Evolutionary conservation across 768 basidiomycete genomes (phyloP).

Genomic region (Hebeloma cylindrosporum): DNA sequence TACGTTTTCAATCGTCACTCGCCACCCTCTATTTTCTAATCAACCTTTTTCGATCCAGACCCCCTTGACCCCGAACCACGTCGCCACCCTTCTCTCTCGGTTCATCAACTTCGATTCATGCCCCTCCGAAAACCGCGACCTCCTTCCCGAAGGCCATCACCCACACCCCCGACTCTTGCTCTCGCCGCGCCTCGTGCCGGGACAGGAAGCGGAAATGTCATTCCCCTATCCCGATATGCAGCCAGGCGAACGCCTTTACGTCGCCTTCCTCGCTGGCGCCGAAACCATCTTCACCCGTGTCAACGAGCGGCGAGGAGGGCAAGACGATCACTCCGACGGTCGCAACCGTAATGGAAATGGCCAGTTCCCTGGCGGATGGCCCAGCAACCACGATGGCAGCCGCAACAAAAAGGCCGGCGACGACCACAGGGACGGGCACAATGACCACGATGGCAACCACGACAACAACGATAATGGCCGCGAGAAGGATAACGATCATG

Average conservation of each 20-base stretch:
- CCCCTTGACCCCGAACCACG: constrained; percentile 40
- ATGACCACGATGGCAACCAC: constrained; percentile 1
- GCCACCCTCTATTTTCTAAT: background rate
- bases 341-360: background rate
- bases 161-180: constrained; percentile 27
- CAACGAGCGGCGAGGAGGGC: constrained; percentile 13
- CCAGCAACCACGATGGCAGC: background rate
- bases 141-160: constrained; percentile 31
- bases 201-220: constrained; percentile 21
- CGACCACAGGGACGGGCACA: no score
- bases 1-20: constrained; percentile 16
- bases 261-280: constrained; percentile 52
- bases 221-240: constrained; percentile 20
- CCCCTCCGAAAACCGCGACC: constrained; percentile 49
- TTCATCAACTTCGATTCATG: constrained; percentile 57
- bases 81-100: constrained; percentile 37
- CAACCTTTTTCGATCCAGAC: constrained; percentile 27
- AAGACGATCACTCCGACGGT: background rate
- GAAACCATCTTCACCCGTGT: constrained; percentile 41
- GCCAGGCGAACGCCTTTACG: constrained; percentile 31
- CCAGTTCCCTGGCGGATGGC: background rate
- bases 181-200: constrained; percentile 21
- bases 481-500: background rate
- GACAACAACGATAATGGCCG: no score
- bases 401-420: no score